Evolutionary conservation across 768 basidiomycete genomes (phyloP).

Genomic region (Leccinellum rugosiceps): DNA sequence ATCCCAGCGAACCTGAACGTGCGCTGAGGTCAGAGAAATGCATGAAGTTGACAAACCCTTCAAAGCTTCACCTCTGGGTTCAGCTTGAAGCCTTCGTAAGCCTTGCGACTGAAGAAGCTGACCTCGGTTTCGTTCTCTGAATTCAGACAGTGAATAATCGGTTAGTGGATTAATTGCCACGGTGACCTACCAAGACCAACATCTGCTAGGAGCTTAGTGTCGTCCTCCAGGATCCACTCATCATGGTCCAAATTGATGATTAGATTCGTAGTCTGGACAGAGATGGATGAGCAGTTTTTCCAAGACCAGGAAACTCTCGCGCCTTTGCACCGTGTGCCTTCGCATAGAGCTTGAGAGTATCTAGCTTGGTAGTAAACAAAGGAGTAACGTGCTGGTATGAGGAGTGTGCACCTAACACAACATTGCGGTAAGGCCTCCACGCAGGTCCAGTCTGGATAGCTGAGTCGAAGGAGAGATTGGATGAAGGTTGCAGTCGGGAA

Average conservation of each 20-base stretch:
- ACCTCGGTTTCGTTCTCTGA: conserved; percentile 95
- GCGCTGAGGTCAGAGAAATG: background rate
- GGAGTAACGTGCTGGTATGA: background rate
- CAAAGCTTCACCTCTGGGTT: conserved; percentile 61
- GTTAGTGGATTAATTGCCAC: background rate
- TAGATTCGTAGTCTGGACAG: conserved; percentile 81
- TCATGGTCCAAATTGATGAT: conserved; percentile 98
- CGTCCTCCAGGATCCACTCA: conserved; percentile 83
- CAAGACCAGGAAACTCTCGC: background rate
- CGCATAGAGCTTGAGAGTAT: conserved; percentile 93
- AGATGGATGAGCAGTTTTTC: background rate
- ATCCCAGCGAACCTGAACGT: conserved; percentile 30
- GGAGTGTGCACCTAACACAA: conserved; percentile 54
- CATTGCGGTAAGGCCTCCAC: conserved; percentile 87
- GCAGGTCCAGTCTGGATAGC: conserved; percentile 70
- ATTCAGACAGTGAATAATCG: background rate
- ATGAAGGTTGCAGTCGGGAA: background rate
- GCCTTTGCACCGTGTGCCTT: conserved; percentile 96
- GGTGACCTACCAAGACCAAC: conserved; percentile 67
- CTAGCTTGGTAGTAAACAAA: conserved; percentile 38
- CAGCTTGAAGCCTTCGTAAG: conserved; percentile 78
- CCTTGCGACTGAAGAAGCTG: conserved; percentile 79
- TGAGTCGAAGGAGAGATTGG: conserved; percentile 29
- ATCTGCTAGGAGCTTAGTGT: conserved; percentile 58
- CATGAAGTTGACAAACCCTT: background rate